phyloP scores from a whole-genome alignment of 495 filamentous ascomycete species.

The Bombardia bombarda region DNA sequence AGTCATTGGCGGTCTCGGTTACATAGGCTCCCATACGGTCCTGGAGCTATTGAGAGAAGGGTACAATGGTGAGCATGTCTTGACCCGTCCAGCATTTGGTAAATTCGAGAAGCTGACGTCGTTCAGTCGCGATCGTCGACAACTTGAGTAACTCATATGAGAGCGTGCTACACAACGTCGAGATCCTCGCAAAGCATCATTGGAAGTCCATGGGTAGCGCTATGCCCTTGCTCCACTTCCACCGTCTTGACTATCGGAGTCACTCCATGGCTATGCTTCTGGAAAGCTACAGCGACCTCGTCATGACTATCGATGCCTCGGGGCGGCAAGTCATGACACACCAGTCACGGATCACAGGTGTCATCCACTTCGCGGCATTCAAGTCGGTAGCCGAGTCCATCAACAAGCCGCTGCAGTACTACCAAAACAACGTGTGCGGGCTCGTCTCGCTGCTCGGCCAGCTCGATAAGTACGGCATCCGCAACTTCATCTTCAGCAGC shows the following conservation, averaged over 20 bases:
- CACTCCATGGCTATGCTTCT: slow-evolving; percentile 16
- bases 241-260: slow-evolving; percentile 51
- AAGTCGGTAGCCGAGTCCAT: slow-evolving; percentile 31
- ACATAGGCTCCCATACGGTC: slow-evolving; percentile 58
- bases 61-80: slow-evolving; percentile 37
- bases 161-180: slow-evolving; percentile 46
- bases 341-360: slow-evolving; percentile 46
- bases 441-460: slow-evolving; percentile 50
- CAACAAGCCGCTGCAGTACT: slow-evolving; percentile 50
- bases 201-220: slow-evolving; percentile 23
- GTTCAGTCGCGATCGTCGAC: slow-evolving; percentile 49
- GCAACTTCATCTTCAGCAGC: slow-evolving; percentile 58
- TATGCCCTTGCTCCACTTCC: slow-evolving; percentile 47
- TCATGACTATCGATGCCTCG: slow-evolving; percentile 29
- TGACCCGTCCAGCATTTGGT: neutral
- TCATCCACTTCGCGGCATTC: slow-evolving; percentile 56
- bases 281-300: slow-evolving; percentile 21
- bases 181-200: slow-evolving; percentile 39
- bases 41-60: slow-evolving; percentile 54
- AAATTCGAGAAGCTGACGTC: slow-evolving; percentile 4
- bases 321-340: slow-evolving; percentile 34
- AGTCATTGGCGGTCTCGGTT: slow-evolving; percentile 58
- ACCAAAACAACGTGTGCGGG: slow-evolving; percentile 58
- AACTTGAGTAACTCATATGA: slow-evolving; percentile 54
- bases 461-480: slow-evolving; percentile 51